Base-by-base conservation (phyloP, 2,329 filamentous ascomycete species). In the Cladophialophora bantiana region DNA sequence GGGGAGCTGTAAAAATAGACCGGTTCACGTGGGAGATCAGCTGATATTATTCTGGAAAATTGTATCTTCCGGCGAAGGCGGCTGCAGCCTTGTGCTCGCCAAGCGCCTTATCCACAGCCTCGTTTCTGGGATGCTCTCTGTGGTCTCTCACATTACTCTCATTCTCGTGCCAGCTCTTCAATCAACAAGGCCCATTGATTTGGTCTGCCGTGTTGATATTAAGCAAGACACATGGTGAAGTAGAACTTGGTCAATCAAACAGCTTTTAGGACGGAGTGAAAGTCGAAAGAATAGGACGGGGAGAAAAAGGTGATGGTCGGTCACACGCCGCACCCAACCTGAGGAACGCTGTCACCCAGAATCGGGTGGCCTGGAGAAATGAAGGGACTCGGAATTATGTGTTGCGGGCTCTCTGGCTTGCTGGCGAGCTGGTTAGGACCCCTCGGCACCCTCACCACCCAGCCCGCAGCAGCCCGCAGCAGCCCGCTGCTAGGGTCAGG, bases 301-400 rank as follows among this genome's bases (percentile, higher is more conserved):
- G 15, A 18, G n/a, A 45, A n/a, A 18, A 4, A 15, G n/a, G 42
- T 50, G 20, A 15, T 50, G 45, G 45, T 15, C 45, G 5, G 45
- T 50, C 45, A 50, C 45, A 50, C 9, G 26, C 20, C 7, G 42
- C 7, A 20, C 7, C 42, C 7, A 20, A 3, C 42, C 42, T 20
- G 42, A 48, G 20, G 42, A 6, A 48, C 42, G n/a, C 18, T 26
- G 45, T 31, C 45, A 26, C 45, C 31, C 18, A 31, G 18, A 38
- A 3, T 18, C 35, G 7, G 42, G 55, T 42, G 55, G 36, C 36
- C 55, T 31, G 42, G 31, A 42, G 35, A 10, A 58, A 58, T 40
- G 42, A 58, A 35, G 55, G 31, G 55, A 40, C 13, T 56, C 32
- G 54, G 32, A 42, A 42, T 42, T 42, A 12, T 12, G 10, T 40